Percentiles rank a stretch among this genome's conserved stretches.
These are phyloP conservation scores for Aspergillus novoparasiticus DNA, from an alignment of 2,329 filamentous ascomycete species.

Conservation along the genomic window DNA sequence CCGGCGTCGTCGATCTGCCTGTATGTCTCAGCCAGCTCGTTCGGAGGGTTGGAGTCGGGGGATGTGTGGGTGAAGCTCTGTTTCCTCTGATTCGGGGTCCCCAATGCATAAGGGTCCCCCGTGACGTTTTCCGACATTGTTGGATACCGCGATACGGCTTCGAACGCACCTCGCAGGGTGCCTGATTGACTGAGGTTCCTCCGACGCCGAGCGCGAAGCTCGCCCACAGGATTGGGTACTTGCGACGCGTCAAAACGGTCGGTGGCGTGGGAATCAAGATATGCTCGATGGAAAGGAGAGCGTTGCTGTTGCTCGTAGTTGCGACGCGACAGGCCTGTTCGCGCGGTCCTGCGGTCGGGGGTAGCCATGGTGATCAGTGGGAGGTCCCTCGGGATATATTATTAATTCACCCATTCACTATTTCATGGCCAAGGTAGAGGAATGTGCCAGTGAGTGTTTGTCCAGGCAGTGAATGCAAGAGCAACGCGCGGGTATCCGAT, in stretches of 20 bases:
- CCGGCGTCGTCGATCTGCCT: slow-evolving; percentile 42
- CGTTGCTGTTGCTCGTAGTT: slow-evolving; percentile 28
- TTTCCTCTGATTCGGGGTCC: slow-evolving; percentile 34
- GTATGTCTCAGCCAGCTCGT: slow-evolving; percentile 43
- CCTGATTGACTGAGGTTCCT: slow-evolving; percentile 39
- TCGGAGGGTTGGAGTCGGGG: slow-evolving; percentile 42
- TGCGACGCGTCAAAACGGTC: slow-evolving; percentile 33
- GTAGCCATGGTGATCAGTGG: slow-evolving; percentile 34
- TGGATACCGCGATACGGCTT: slow-evolving; percentile 33
- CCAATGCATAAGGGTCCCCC: slow-evolving; percentile 15
- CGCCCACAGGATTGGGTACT: slow-evolving; percentile 31
- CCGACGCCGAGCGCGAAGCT: slow-evolving; percentile 33
- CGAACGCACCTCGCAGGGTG: slow-evolving; percentile 44
- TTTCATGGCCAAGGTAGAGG: not conserved
- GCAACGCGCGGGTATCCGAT: slow-evolving; percentile 9
- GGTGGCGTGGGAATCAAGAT: slow-evolving; percentile 25
- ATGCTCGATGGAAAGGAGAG: slow-evolving; percentile 37
- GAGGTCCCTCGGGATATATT: slow-evolving; percentile 8
- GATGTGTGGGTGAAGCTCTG: slow-evolving; percentile 29
- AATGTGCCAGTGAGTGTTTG: not conserved
- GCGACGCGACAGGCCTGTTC: slow-evolving; percentile 34
- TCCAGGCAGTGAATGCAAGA: slow-evolving; percentile 10
- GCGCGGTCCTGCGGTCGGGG: slow-evolving; percentile 31
- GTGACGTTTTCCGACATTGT: slow-evolving; percentile 30
- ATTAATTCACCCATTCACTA: slow-evolving; percentile 14